Base-by-base conservation (phyloP, 257 asterid species). In the Rehmannia glutinosa region DNA sequence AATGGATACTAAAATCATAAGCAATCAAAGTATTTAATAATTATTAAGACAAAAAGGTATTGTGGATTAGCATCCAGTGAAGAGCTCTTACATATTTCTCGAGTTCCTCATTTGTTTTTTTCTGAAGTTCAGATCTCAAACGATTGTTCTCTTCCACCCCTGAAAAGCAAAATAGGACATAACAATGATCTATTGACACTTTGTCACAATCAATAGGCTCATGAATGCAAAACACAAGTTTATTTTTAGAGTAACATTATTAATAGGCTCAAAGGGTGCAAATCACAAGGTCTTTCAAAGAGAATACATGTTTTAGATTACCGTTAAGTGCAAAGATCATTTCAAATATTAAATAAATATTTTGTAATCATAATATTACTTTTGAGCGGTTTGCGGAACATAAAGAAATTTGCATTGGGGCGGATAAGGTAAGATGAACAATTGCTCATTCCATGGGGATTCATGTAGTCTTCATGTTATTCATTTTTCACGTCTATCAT, bases 111-210 rank as follows among this genome's bases (percentile, higher is more conserved):
- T 75, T n/a, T n/a, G n/a, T 80, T 75, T 73, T 87, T 70, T 78
- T 84, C 82, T 87, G 82, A 66, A 90, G 96, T 72, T 86, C 97
- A 81, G 81, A 77, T 79, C 90, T 84, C 78, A 92, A 80, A 51
- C 86, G 91, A 53, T 78, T 80, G 76, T 87, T 92, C 84, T 92
- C 98, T 72, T 84, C 98, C 67, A 90, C 96, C 98, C 89, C 82
- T 71, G 15, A 75, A 70, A n/a, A 45, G 45, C 7, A 56, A 77
- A 66, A 23, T 66, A 51, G 59, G 38, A 66, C 45, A 64, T 2
- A 54, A 41, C 15, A 39, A 59, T 24, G 32, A 33, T 35, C 8
- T 13, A 32, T 32, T 57, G n/a, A 27, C 15, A 42, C 38, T n/a
- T n/a, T 64, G 36, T 23, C 16, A 46, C 46, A 36, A 55, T 68